Evolutionary conservation across 2,329 filamentous ascomycete genomes (phyloP).

Genomic region (Emericellopsis atlantica): DNA sequence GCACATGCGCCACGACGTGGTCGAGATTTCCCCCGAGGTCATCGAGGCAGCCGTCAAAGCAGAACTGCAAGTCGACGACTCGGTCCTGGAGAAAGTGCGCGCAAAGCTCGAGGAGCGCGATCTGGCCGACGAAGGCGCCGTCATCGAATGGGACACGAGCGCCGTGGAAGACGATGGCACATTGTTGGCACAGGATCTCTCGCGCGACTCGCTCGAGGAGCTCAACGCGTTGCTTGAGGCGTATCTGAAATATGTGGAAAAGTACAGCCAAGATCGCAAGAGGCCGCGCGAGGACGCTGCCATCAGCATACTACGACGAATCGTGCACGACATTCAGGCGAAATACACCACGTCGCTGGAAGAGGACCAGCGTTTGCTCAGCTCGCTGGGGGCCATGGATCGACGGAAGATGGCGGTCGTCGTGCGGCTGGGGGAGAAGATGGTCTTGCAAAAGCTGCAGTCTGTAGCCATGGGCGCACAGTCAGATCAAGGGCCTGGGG

Average conservation of each 20-base stretch:
- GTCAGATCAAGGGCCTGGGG: background rate
- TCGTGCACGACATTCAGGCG: conserved; percentile 22
- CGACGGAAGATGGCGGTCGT: conserved; percentile 47
- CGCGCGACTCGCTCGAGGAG: conserved; percentile 22
- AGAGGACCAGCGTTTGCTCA: background rate
- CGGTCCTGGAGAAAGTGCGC: conserved; percentile 23
- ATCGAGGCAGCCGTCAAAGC: conserved; percentile 34
- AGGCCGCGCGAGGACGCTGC: conserved; percentile 33
- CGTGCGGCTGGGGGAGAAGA: conserved; percentile 63
- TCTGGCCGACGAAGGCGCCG: conserved; percentile 62
- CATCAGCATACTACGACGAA: conserved; percentile 23
- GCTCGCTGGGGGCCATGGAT: conserved; percentile 5
- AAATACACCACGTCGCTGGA: conserved; percentile 20
- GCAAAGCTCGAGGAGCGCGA: conserved; percentile 31
- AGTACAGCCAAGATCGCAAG: conserved; percentile 31
- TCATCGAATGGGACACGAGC: conserved; percentile 44
- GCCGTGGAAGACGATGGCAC: conserved; percentile 38
- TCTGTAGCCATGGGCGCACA: background rate
- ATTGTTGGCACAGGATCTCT: conserved; percentile 23
- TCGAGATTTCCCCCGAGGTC: conserved; percentile 56
- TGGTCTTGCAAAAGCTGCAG: conserved; percentile 33
- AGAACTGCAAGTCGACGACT: conserved; percentile 21
- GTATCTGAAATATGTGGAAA: conserved; percentile 35
- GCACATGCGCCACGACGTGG: conserved; percentile 70
- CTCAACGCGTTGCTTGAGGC: conserved; percentile 32